These are phyloP conservation scores for Solanum chilense DNA, from an alignment of 257 asterid genomes.

Conservation along the genomic window DNA sequence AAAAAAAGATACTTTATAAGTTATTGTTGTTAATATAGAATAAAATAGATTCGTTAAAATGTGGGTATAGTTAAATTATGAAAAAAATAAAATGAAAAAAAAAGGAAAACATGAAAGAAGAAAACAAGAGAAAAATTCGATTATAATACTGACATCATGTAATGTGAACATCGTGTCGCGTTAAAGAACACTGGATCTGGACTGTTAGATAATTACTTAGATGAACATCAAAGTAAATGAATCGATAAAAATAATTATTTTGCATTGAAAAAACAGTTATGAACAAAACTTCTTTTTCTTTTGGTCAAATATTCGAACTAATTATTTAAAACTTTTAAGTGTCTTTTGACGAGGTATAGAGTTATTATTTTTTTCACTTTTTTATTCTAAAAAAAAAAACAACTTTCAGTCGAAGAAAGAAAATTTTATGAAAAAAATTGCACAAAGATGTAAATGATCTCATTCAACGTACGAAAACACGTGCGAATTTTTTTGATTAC, in stretches of 20 bases:
- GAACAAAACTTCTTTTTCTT: no score
- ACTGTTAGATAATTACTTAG: not conserved
- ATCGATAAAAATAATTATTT: not conserved
- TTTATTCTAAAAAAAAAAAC: not conserved
- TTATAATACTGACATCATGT: not conserved
- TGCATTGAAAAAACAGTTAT: no score
- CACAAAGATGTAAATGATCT: not conserved
- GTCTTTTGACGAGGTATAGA: no score
- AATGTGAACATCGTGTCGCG: not conserved
- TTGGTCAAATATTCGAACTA: no score
- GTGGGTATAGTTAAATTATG: no score
- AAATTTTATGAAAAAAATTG: not conserved
- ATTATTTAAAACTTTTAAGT: no score
- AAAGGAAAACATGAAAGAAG: not conserved
- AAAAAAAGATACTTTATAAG: no score
- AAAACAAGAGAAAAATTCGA: not conserved
- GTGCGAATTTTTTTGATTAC: no score
- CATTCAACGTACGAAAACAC: not conserved
- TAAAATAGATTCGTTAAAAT: not conserved
- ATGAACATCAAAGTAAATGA: not conserved
- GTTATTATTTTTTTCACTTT: not conserved
- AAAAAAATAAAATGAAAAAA: no score
- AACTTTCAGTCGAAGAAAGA: not conserved
- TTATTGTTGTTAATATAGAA: not conserved
- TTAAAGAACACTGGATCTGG: not conserved